Conservation (phyloP, 2,329 filamentous ascomycete genomes). For the Colletotrichum limetticola region DNA sequence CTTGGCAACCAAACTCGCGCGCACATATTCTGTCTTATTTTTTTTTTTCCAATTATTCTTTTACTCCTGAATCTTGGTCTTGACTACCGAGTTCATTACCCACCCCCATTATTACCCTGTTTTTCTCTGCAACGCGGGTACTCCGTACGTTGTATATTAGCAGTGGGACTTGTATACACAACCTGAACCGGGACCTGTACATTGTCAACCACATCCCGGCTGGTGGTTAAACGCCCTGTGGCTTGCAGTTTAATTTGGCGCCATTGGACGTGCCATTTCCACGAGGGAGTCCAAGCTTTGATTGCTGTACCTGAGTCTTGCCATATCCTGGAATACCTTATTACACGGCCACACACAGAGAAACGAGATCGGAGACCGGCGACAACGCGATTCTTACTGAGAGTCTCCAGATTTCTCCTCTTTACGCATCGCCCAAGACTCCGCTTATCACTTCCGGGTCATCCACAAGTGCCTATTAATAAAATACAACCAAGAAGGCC, state of each 20-base stretch:
- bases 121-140: conserved; percentile 7
- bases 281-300: conserved; percentile 28
- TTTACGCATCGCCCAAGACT: neutral
- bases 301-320: conserved; percentile 15
- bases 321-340: conserved; percentile 1
- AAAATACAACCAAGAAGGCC: conserved; percentile 1
- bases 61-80: conserved; percentile 15
- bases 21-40: neutral
- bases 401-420: neutral
- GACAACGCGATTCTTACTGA: neutral
- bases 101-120: neutral
- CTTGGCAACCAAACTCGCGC: conserved; percentile 1
- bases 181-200: neutral
- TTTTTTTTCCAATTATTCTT: neutral
- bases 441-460: neutral
- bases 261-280: conserved; percentile 20
- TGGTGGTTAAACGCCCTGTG: conserved; percentile 24
- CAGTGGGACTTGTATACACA: conserved; percentile 14
- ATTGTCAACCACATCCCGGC: conserved; percentile 7
- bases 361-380: neutral
- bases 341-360: neutral
- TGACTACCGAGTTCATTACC: conserved; percentile 15
- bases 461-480: conserved; percentile 18
- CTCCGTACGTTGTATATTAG: conserved; percentile 26
- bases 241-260: conserved; percentile 22